Conservation (phyloP, 139 green algal species). For the Tetraselmis striata region DNA sequence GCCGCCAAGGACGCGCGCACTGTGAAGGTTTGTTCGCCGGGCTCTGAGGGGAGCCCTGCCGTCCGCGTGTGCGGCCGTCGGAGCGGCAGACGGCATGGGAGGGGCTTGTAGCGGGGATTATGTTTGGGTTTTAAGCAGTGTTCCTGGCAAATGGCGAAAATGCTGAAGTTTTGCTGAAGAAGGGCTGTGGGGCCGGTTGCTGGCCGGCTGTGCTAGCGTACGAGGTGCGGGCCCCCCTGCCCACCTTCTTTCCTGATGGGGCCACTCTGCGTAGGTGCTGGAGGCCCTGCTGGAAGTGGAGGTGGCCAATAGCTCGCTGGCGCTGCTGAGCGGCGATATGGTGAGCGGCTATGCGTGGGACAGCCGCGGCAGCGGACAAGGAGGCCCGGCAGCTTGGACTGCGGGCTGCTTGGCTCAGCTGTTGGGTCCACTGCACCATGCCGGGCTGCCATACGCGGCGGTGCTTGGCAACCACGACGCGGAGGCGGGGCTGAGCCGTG, state of each 20-base stretch:
- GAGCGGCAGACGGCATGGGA: no score
- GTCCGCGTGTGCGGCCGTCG: no score
- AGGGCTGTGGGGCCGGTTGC: no score
- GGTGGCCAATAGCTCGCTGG: constrained; percentile 19
- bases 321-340: constrained; percentile 33
- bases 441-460: constrained; percentile 20
- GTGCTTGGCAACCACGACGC: constrained; percentile 35
- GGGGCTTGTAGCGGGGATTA: no score
- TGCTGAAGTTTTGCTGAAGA: no score
- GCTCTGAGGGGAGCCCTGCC: no score
- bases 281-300: constrained; percentile 9
- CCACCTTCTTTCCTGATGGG: neutral
- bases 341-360: constrained; percentile 23
- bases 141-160: no score
- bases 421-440: neutral
- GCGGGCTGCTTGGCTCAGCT: constrained; percentile 21
- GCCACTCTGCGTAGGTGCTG: constrained; percentile 13
- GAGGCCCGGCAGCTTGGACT: no score
- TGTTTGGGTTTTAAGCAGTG: no score
- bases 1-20: neutral
- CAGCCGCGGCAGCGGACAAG: neutral
- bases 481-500: constrained; percentile 26
- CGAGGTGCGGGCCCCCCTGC: no score
- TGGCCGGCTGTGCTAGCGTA: no score
- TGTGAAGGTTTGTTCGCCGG: no score